A percentile compares a stretch with the other conserved stretches of the same genome.
Evolutionary conservation across 1,284 basidiomycete species (phyloP).

Genomic region (Ustilago crameri): DNA sequence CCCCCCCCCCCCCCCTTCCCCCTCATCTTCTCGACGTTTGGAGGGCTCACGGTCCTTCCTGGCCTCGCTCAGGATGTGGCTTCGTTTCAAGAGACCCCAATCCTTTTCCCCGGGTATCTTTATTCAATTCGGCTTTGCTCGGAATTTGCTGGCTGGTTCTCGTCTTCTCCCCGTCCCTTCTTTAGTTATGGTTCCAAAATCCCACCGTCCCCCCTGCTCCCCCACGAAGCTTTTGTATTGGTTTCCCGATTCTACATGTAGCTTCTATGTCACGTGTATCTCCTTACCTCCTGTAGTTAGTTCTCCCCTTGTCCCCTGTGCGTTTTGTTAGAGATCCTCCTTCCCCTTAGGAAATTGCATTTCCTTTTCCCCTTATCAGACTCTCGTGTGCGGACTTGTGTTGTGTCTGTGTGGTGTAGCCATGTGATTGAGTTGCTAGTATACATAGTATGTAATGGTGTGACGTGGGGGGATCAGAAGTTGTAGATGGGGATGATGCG

Average conservation of each 20-base stretch:
- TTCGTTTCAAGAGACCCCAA: slow-evolving; percentile 42
- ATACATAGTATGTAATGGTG: too few relatives aligned
- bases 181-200: slow-evolving; percentile 6
- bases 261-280: too few relatives aligned
- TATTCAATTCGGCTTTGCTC: slow-evolving; percentile 33
- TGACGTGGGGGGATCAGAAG: slow-evolving; percentile 22
- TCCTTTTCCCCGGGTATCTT: background rate
- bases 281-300: slow-evolving; percentile 9
- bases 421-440: too few relatives aligned
- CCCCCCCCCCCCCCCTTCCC: background rate
- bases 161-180: background rate
- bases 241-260: background rate
- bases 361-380: background rate
- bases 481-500: slow-evolving; percentile 56
- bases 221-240: background rate
- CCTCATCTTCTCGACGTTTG: slow-evolving; percentile 1
- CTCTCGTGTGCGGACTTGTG: background rate
- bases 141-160: slow-evolving; percentile 39
- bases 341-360: slow-evolving; percentile 4
- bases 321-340: slow-evolving; percentile 12
- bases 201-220: background rate
- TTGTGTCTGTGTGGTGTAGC: background rate
- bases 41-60: slow-evolving; percentile 37
- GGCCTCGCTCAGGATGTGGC: slow-evolving; percentile 15
- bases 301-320: slow-evolving; percentile 6